Evolutionary conservation across 495 filamentous ascomycete genomes (phyloP).

Genomic region (Friedmanniomyces simplex): DNA sequence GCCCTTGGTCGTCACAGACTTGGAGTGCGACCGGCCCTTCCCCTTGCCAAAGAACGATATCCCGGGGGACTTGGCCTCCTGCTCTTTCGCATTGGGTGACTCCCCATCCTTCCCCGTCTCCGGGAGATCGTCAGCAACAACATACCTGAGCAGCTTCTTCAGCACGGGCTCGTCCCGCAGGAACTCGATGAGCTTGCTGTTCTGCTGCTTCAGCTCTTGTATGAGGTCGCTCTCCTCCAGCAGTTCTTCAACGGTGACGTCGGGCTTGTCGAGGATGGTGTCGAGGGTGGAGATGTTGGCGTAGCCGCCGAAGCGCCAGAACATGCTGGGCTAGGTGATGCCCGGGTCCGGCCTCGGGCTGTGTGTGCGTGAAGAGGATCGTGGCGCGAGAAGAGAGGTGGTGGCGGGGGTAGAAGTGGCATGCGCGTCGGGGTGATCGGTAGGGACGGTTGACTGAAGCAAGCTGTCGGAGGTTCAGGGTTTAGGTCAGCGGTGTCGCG

Average conservation of each 20-base stretch:
- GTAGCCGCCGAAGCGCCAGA: slow-evolving; percentile 61
- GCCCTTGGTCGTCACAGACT: slow-evolving; percentile 22
- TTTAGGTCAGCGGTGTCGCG: not conserved
- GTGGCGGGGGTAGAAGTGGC: not conserved
- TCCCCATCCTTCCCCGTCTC: slow-evolving; percentile 48
- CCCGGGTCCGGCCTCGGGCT: not conserved
- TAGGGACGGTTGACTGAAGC: not conserved
- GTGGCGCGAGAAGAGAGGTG: not conserved
- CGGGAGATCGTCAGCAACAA: slow-evolving; percentile 45
- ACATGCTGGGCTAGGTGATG: slow-evolving; percentile 15
- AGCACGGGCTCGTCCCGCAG: slow-evolving; percentile 80
- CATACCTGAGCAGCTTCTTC: slow-evolving; percentile 80
- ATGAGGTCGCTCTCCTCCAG: slow-evolving; percentile 92
- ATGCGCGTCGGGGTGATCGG: not conserved
- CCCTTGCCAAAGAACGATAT: slow-evolving; percentile 24
- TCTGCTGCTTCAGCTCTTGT: slow-evolving; percentile 95
- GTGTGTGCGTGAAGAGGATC: not conserved
- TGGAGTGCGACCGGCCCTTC: slow-evolving; percentile 21
- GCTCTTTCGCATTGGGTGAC: slow-evolving; percentile 50
- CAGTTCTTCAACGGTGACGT: slow-evolving; percentile 89
- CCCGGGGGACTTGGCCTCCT: slow-evolving; percentile 29
- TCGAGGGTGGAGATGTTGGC: slow-evolving; percentile 94
- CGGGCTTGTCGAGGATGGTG: slow-evolving; percentile 86
- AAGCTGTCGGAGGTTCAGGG: no score
- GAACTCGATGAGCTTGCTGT: slow-evolving; percentile 94